Evolutionary conservation across 208 protist genomes (phyloP).

Genomic region (Novymonas esmeraldas): DNA sequence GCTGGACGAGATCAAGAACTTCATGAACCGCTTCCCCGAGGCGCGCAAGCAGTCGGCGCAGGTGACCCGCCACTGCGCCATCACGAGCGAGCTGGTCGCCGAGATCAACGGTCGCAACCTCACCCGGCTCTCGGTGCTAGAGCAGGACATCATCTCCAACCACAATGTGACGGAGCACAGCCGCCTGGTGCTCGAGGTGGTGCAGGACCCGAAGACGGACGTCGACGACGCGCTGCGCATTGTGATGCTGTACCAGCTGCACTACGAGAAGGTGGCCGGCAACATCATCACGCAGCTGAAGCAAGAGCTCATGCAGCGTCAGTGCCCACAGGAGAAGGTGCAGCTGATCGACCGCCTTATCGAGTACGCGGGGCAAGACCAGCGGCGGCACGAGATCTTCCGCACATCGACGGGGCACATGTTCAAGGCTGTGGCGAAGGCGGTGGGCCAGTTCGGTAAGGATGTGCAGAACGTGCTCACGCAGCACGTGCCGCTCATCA

Average conservation of each 20-base stretch:
- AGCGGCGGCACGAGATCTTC: constrained; percentile 79
- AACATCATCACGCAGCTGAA: constrained; percentile 76
- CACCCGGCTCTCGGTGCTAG: constrained; percentile 79
- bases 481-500: constrained; percentile 94
- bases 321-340: constrained; percentile 62
- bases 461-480: constrained; percentile 97
- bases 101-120: constrained; percentile 86
- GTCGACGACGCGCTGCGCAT: constrained; percentile 81
- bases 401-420: constrained; percentile 70
- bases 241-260: constrained; percentile 80
- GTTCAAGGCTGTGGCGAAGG: constrained; percentile 76
- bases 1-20: constrained; percentile 85
- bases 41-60: constrained; percentile 77
- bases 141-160: constrained; percentile 84
- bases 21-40: constrained; percentile 89
- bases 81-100: constrained; percentile 76
- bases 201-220: constrained; percentile 84
- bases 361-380: constrained; percentile 65
- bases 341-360: constrained; percentile 76
- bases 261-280: constrained; percentile 71
- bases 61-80: constrained; percentile 82
- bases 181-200: constrained; percentile 75
- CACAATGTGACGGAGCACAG: constrained; percentile 81
- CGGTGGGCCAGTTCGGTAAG: constrained; percentile 83
- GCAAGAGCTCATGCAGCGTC: constrained; percentile 58